A percentile compares a stretch with the other conserved stretches of the same genome.
phyloP scores from a whole-genome alignment of 2,329 filamentous ascomycete genomes.

The Scytalidium sp. region DNA sequence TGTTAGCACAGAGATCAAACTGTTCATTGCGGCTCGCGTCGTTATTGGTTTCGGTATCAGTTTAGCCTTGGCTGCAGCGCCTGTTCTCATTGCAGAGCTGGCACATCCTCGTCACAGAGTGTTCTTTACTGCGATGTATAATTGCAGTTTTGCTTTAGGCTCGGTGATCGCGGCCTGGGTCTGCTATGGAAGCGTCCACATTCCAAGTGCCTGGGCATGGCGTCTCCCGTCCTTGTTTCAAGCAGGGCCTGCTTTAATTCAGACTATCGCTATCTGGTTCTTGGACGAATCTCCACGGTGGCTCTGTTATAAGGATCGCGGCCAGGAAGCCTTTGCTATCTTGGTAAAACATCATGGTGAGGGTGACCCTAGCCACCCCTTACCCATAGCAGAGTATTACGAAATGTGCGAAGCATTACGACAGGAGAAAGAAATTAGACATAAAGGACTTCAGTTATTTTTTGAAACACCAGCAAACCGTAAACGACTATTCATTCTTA shows the following conservation, averaged over 20 bases:
- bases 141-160: not conserved
- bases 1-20: constrained; percentile 32
- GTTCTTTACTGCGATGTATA: not conserved
- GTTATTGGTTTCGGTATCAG: constrained; percentile 33
- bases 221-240: constrained; percentile 26
- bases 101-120: constrained; percentile 11
- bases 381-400: not conserved
- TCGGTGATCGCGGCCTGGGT: not conserved
- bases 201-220: constrained; percentile 3
- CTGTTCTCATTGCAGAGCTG: constrained; percentile 11
- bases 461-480: constrained; percentile 5
- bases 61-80: constrained; percentile 6
- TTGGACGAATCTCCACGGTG: constrained; percentile 4
- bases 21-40: constrained; percentile 38
- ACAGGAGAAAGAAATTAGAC: not conserved
- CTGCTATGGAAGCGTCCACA: not conserved
- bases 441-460: not conserved
- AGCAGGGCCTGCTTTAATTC: constrained; percentile 35
- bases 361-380: constrained; percentile 20
- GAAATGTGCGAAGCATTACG: not conserved
- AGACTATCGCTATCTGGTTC: constrained; percentile 40
- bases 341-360: constrained; percentile 18
- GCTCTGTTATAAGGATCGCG: constrained; percentile 26
- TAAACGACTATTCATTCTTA: constrained; percentile 6
- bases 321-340: constrained; percentile 2